phyloP scores from a whole-genome alignment of 257 asterid genomes.

The Solanum pennellii region DNA sequence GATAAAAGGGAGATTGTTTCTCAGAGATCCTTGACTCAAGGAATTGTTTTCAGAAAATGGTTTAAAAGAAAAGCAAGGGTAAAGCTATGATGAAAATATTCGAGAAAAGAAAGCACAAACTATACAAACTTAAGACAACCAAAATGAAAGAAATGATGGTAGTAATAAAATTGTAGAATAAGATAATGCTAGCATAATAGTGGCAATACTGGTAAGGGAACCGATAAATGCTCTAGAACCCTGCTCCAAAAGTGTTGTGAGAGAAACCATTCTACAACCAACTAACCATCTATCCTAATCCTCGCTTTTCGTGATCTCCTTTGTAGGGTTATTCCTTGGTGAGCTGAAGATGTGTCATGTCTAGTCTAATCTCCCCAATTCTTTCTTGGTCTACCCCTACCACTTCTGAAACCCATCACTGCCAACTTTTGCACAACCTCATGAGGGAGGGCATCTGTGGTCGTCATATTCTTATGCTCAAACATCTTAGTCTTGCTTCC shows the following conservation, averaged over 20 bases:
- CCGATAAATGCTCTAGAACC: not conserved
- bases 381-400: not conserved
- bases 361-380: not conserved
- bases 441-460: not conserved
- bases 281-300: not conserved
- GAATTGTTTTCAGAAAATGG: not conserved
- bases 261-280: not conserved
- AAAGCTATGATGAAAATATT: not conserved
- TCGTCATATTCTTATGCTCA: not conserved
- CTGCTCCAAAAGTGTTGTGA: not conserved
- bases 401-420: not conserved
- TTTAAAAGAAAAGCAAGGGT: not conserved
- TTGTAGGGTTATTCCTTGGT: not conserved
- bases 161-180: not conserved
- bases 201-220: not conserved
- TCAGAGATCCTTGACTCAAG: not conserved
- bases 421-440: not conserved
- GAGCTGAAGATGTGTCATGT: not conserved
- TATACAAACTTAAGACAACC: not conserved
- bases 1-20: not conserved
- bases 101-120: not conserved
- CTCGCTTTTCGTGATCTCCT: not conserved
- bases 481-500: not conserved
- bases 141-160: not conserved
- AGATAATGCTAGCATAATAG: not conserved